Evolutionary conservation across 441 rosid species (phyloP).

Genomic region (Populus hybrid): DNA sequence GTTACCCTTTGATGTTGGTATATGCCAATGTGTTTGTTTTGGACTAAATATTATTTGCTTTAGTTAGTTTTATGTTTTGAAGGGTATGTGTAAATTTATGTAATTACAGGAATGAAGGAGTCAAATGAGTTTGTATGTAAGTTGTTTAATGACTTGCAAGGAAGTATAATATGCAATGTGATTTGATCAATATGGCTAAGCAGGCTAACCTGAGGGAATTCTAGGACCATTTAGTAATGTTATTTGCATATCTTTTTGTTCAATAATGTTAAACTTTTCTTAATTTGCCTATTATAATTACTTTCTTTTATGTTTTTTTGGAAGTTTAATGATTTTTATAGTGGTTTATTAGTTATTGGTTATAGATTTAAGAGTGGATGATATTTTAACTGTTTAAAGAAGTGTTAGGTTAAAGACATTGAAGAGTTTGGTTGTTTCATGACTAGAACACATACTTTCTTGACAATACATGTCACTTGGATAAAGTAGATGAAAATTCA

Average conservation of each 20-base stretch:
- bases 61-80: too few species aligned
- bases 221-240: not conserved
- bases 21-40: too few species aligned
- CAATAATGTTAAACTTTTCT: not conserved
- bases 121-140: too few species aligned
- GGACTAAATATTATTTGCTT: too few species aligned
- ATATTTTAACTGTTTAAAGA: not conserved
- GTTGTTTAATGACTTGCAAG: too few species aligned
- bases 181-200: too few species aligned
- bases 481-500: conserved; percentile 13
- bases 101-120: too few species aligned
- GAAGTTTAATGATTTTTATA: not conserved
- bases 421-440: conserved; percentile 5
- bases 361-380: not conserved
- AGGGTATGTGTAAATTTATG: too few species aligned
- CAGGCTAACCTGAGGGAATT: too few species aligned
- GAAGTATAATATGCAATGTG: too few species aligned
- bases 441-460: conserved; percentile 3
- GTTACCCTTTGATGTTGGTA: too few species aligned
- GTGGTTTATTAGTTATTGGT: not conserved
- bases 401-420: not conserved
- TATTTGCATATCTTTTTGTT: not conserved
- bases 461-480: conserved; percentile 16
- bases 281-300: not conserved
- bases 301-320: not conserved